Base-by-base conservation (phyloP, 495 filamentous ascomycete genomes). In the Neurospora sp. region DNA sequence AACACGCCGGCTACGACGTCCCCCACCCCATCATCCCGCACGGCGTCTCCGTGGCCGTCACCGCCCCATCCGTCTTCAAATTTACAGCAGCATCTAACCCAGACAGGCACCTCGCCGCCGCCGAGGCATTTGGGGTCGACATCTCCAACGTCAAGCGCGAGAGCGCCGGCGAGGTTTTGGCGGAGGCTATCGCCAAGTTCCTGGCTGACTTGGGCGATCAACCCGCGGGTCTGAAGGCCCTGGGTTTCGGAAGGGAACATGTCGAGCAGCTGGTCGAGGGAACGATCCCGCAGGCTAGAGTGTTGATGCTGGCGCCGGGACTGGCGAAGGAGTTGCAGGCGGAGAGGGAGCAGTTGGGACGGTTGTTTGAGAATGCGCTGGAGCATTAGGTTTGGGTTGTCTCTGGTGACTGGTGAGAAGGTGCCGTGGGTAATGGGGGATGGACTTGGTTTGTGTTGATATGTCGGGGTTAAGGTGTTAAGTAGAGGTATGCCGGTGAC, bases 11-110 rank as follows among this genome's bases (percentile, higher is more conserved):
- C 11, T 99, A 99, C 81, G 82, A 89, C 1, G 89, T 94, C 18
- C 80, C 86, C 18, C 75, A 84, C 70, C 88, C 93, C 1, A 92
- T 99, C 75, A 98, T 98, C 78, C 95, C 96, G 0, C 96, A 98
- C 83, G 96, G 96, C 31, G 96, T 99, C 41, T 92, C 90, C 1
- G 96, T 99, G 0, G 96, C 96, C 22, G 95, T 99, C 6, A 96
- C 94, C 2, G 94, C 96, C 0, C 96, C 96, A 0, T 91, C 94
- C 0, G 96, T 98, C 10, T 99, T 99, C 87, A 87, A 87, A 4
- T 98, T 98, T 81, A 99, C 95, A 0, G 96, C 87, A 0, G 85
- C 95, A 0, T 93, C 91, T 1, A 97, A 98, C 76, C 96, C 96
- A 0, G 93, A 97, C 11, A 90, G 96, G 2, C 96, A 99, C 81